Conservation (phyloP, 257 asterid species). For the Schizonepeta tenuifolia region DNA sequence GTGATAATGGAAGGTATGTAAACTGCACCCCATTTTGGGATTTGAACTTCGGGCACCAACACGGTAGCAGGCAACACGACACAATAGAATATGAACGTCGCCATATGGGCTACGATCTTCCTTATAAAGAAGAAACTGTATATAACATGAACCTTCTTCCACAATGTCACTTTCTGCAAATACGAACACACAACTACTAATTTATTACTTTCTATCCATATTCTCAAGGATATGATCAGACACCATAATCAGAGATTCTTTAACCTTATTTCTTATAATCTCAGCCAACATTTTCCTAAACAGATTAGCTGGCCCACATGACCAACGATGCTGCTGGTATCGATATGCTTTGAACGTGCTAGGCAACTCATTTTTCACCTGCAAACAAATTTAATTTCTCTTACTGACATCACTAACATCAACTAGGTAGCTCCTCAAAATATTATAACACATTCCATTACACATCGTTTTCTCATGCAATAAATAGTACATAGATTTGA, state of each 20-base stretch:
- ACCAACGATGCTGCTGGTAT: constrained; percentile 97
- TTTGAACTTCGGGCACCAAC: constrained; percentile 80
- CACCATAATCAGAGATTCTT: background rate
- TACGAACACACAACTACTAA: no score
- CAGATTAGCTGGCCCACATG: constrained; percentile 97
- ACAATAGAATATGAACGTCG: constrained; percentile 79
- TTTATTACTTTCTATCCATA: no score
- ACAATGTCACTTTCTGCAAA: constrained; percentile 76
- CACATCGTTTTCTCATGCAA: background rate
- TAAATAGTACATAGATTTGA: no score
- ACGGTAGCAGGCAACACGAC: constrained; percentile 85
- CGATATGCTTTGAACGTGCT: constrained; percentile 94
- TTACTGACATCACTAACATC: background rate
- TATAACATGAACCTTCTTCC: constrained; percentile 88
- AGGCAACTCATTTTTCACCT: constrained; percentile 96
- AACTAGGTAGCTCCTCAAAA: background rate
- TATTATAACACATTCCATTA: no score
- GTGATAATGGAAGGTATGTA: constrained; percentile 84
- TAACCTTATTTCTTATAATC: constrained; percentile 77
- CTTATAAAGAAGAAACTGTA: constrained; percentile 95
- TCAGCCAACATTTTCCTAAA: constrained; percentile 83
- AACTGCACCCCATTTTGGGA: constrained; percentile 94
- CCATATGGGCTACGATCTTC: constrained; percentile 86
- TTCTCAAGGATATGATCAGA: no score
- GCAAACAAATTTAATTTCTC: background rate